Evolutionary conservation across 192 early-diverging fungal genomes (phyloP), one percentile per base, ranked within the genome.

Genomic region (Chytriomyces hyalinus): DNA sequence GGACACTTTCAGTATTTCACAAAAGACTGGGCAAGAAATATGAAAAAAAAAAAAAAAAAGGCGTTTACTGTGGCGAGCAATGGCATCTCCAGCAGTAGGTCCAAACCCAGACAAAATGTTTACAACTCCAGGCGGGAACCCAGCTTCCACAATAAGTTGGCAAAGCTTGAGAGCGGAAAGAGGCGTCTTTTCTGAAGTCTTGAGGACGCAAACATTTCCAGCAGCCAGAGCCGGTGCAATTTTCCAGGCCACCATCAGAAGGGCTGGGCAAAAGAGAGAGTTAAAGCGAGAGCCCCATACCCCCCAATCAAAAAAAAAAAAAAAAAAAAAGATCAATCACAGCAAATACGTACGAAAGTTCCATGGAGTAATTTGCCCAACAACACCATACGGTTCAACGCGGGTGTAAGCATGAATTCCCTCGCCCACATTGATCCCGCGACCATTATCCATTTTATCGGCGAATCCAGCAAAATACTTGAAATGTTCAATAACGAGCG

Each of bases 61-160:
- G 15, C 51, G 8, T 15, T 72, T 62, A 50, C 70, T 65, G 45
- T 76, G 62, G 8, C 85, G 87, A n/a, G 83, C 83, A 9, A 93
- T 66, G 47, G 88, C 83, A 11, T 78, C 84, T 26, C 92, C 92
- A 43, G 91, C 81, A 81, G 77, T 43, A 85, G 43, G 2, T 73
- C 79, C 36, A 86, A 63, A 7, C 80, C 83, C 75, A 49, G 36
- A 7, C 86, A 92, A 74, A 7, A 92, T 80, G 57, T 90, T 92
- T 49, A 92, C 62, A 7, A 93, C 92, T 15, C 92, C 92, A 57
- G 22, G 20, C 49, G 74, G 74, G 50, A 76, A 67, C 13, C 77
- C 81, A 36, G 80, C 80, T 59, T 76, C 78, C 7, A 57, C 46
- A n/a, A 76, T 65, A 44, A 88, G 81, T 45, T 78, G 36, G 62